Conservation (phyloP, 2,329 filamentous ascomycete species). For the Paecilomyces niveus region DNA sequence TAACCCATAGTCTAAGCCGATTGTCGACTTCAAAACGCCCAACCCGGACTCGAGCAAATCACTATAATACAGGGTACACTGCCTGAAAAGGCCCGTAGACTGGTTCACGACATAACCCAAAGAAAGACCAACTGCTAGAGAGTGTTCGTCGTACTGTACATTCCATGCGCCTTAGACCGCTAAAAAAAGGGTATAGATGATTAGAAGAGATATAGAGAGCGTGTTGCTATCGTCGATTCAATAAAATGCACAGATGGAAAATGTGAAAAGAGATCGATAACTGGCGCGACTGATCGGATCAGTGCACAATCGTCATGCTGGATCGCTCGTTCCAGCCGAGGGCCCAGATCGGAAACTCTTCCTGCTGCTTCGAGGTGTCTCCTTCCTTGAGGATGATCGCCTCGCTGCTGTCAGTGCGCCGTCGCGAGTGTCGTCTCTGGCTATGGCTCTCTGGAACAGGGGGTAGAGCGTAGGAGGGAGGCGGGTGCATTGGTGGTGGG, state of each 20-base stretch:
- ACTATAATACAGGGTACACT: background rate
- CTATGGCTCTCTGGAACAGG: conserved; percentile 24
- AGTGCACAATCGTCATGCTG: conserved; percentile 1
- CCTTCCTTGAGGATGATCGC: conserved; percentile 39
- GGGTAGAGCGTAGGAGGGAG: conserved; percentile 23
- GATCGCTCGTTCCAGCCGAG: conserved; percentile 29
- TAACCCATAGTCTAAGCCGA: background rate
- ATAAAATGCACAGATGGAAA: background rate
- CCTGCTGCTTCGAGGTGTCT: conserved; percentile 49
- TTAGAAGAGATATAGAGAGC: background rate
- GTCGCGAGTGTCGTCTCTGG: conserved; percentile 29
- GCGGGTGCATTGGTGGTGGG: conserved; percentile 20
- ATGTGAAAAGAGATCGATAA: background rate
- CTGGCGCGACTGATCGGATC: background rate
- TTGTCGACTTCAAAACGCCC: background rate
- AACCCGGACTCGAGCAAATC: background rate
- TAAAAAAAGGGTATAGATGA: conserved; percentile 7
- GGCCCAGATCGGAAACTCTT: conserved; percentile 40
- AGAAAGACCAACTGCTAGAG: background rate
- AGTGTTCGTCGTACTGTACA: background rate
- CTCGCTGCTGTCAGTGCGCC: conserved; percentile 38
- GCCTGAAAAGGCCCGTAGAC: background rate
- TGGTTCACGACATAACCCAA: background rate
- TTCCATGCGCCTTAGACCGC: background rate
- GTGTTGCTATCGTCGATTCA: background rate